These are phyloP conservation scores for Elsinoe perseae DNA, from an alignment of 2,329 filamentous ascomycete species.

Conservation along the genomic window DNA sequence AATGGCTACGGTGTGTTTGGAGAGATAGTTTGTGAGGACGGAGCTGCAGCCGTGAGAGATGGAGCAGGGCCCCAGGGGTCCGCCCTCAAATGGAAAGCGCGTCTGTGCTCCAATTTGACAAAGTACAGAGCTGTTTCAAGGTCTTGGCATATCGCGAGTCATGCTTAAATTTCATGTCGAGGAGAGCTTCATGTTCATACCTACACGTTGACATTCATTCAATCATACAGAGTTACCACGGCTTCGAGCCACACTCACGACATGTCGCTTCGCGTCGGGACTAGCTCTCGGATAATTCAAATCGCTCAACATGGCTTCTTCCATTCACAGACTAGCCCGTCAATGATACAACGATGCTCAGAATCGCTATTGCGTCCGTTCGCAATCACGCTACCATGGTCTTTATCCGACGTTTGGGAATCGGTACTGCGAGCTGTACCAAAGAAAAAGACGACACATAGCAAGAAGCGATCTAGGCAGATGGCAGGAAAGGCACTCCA, in stretches of 20 bases:
- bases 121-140: not conserved
- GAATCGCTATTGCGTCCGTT: constrained; percentile 49
- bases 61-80: constrained; percentile 5
- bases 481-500: constrained; percentile 93
- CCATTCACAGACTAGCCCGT: not conserved
- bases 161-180: constrained; percentile 10
- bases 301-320: constrained; percentile 1
- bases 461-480: constrained; percentile 86
- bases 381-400: constrained; percentile 56
- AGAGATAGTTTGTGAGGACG: not conserved
- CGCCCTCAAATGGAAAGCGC: not conserved
- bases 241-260: too few relatives aligned
- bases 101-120: not conserved
- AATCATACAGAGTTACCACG: too few relatives aligned
- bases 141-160: constrained; percentile 11
- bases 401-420: constrained; percentile 85
- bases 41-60: constrained; percentile 7
- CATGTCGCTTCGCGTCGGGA: not conserved
- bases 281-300: not conserved
- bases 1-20: constrained; percentile 4
- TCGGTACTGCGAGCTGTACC: constrained; percentile 85
- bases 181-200: not conserved
- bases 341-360: constrained; percentile 12
- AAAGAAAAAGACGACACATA: constrained; percentile 98
- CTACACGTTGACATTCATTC: too few relatives aligned